Evolutionary conservation across 2,329 filamentous ascomycete species (phyloP), one percentile per base, ranked within the genome.

Genomic region (Cercospora janseana): DNA sequence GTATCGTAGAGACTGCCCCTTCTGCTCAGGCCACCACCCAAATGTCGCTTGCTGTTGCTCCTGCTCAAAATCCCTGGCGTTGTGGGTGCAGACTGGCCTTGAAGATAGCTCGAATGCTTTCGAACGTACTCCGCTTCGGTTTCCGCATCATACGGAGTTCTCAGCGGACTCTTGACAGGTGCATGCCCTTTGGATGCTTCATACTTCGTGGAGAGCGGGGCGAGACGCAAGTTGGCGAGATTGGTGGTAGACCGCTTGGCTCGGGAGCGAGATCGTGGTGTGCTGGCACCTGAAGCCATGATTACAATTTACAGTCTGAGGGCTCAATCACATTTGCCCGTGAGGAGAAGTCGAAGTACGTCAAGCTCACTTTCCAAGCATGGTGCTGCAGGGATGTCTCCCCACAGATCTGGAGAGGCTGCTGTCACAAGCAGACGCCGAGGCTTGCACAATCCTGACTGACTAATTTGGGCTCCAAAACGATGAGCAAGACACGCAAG

Each of bases 161-260:
- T 57, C 12, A 59, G 57, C 32, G 55, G 41, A 35, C 51, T 51
- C 60, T 69, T 60, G 57, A 71, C 57, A 52, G 66, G 67, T 50
- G 29, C 13, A 2, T 49, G 40, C 16, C 66, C 61, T 46, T 61
- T 60, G 21, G 62, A 59, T 28, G 60, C 44, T 55, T 68, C 60
- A 24, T 73, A 68, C 56, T 73, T 70, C 47, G 75, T 78, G 18
- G 66, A 66, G 49, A 84, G 72, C 29, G 80, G 81, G 59, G 80
- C 78, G n/a, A 83, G 73, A 34, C 80, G 81, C 54, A 83, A 73
- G 60, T 81, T 75, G 59, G 78, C 70, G 45, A 84, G 73, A 54
- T 80, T 80, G 41, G 79, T 79, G 59, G 80, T 78, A 42, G 79
- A 82, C 49, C 80, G 79, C 53, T 66, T 67, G n/a, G 63, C 59